phyloP scores from a whole-genome alignment of 371 early-diverging fungal species.

The Neoconidiobolus thromboides region DNA sequence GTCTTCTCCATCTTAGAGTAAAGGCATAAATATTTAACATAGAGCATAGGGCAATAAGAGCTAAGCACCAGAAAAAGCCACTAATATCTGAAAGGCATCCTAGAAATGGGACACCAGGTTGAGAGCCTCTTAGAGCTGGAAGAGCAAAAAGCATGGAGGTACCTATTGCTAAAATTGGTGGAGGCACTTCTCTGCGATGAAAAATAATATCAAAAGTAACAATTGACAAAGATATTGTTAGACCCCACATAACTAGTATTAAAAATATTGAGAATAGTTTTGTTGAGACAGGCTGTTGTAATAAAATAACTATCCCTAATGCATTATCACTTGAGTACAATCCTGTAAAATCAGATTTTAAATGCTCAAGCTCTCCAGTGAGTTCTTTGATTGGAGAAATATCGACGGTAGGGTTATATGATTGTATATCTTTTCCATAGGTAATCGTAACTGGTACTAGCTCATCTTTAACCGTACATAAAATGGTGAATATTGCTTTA shows the following conservation, averaged over 20 bases:
- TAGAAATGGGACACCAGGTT: slow-evolving; percentile 22
- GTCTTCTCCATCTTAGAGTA: too few relatives aligned
- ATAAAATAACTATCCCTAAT: too few relatives aligned
- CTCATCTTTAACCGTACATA: too few relatives aligned
- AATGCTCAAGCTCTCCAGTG: too few relatives aligned
- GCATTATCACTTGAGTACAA: too few relatives aligned
- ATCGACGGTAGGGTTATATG: too few relatives aligned
- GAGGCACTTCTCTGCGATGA: slow-evolving; percentile 10
- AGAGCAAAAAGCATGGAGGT: slow-evolving; percentile 17
- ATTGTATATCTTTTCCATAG: background rate
- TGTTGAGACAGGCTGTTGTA: too few relatives aligned
- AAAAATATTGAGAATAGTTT: too few relatives aligned
- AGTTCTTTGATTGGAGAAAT: too few relatives aligned
- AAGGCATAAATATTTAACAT: too few relatives aligned
- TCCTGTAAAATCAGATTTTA: too few relatives aligned
- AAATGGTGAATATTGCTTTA: background rate
- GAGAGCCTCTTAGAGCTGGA: slow-evolving; percentile 16
- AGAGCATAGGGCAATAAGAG: too few relatives aligned
- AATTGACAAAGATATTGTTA: slow-evolving; percentile 14
- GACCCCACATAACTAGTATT: slow-evolving; percentile 17
- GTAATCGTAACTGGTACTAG: background rate
- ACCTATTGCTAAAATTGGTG: slow-evolving; percentile 16
- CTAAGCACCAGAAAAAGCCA: slow-evolving; percentile 14
- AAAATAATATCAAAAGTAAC: slow-evolving; percentile 13
- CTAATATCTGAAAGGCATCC: slow-evolving; percentile 19